Evolutionary conservation across 805 yeast species (phyloP).

Genomic region (Zygosaccharomyces pseudorouxii): DNA sequence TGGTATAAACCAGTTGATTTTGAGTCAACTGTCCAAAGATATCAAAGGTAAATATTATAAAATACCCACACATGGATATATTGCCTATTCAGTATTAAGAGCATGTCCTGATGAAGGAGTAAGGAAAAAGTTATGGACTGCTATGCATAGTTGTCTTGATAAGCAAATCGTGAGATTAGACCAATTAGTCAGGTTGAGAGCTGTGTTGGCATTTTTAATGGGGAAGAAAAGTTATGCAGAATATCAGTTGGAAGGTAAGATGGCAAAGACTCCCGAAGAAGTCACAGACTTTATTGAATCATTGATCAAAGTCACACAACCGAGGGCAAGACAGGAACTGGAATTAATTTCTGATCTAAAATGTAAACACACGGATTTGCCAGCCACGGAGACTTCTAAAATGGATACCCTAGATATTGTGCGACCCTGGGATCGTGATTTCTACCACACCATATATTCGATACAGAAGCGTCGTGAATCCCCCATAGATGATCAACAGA

Average conservation of each 20-base stretch:
- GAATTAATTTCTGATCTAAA: constrained; percentile 42
- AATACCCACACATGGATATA: constrained; percentile 56
- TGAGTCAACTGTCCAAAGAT: constrained; percentile 34
- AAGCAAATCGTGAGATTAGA: constrained; percentile 59
- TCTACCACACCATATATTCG: constrained; percentile 38
- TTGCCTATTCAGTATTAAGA: constrained; percentile 62
- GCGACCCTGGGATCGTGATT: constrained; percentile 93
- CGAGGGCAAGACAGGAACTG: constrained; percentile 58
- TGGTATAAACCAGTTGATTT: constrained; percentile 18
- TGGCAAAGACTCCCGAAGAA: constrained; percentile 78
- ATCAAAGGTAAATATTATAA: constrained; percentile 40
- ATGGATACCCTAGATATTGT: constrained; percentile 44
- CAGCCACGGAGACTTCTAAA: constrained; percentile 25
- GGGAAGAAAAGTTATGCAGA: constrained; percentile 68
- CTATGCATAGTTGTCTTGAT: constrained; percentile 59
- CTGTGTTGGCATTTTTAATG: constrained; percentile 64
- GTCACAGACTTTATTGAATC: constrained; percentile 66
- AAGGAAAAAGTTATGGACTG: constrained; percentile 69
- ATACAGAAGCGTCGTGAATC: constrained; percentile 26
- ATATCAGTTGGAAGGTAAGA: constrained; percentile 81
- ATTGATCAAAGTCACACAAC: constrained; percentile 48
- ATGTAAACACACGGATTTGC: constrained; percentile 20
- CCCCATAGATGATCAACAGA: constrained; percentile 41
- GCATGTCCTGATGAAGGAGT: constrained; percentile 51
- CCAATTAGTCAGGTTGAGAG: constrained; percentile 58